A percentile compares a stretch with the other conserved stretches of the same genome.
phyloP scores from a whole-genome alignment of 2,329 filamentous ascomycete genomes.

The Trichoderma pleuroti region DNA sequence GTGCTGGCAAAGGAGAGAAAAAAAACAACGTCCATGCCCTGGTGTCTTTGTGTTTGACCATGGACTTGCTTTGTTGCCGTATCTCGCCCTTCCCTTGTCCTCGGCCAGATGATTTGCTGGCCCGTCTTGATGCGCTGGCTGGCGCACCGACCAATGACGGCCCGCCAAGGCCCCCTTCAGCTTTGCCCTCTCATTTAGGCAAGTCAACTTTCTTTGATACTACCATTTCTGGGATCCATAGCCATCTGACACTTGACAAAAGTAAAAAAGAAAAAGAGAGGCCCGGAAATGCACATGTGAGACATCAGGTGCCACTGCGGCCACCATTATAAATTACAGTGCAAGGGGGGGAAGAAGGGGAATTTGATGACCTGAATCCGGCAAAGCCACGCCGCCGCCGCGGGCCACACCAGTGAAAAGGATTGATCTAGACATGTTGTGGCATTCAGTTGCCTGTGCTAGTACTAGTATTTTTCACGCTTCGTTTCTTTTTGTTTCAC shows the following conservation, averaged over 20 bases:
- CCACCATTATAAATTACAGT: not conserved
- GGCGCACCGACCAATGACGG: slow-evolving; percentile 9
- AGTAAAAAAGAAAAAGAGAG: too few relatives aligned
- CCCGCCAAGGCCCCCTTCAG: slow-evolving; percentile 1
- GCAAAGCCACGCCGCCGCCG: slow-evolving; percentile 6
- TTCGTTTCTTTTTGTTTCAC: not conserved
- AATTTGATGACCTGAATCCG: not conserved
- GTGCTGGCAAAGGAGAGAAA: not conserved
- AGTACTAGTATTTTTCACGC: too few relatives aligned
- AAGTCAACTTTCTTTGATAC: too few relatives aligned
- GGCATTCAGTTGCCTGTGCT: not conserved
- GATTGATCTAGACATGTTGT: not conserved
- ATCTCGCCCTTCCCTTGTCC: not conserved
- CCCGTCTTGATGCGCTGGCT: not conserved
- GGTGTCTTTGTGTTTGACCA: not conserved
- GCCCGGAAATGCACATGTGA: not conserved
- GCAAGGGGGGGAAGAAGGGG: not conserved
- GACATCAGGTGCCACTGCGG: not conserved
- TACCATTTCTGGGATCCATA: too few relatives aligned
- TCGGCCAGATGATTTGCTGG: slow-evolving; percentile 7
- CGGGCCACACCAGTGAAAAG: not conserved
- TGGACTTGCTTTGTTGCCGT: not conserved
- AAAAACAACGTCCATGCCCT: too few relatives aligned
- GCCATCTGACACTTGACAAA: too few relatives aligned
- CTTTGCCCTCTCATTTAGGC: not conserved